Evolutionary conservation across 768 basidiomycete species (phyloP).

Genomic region (Termitomyces sp.): DNA sequence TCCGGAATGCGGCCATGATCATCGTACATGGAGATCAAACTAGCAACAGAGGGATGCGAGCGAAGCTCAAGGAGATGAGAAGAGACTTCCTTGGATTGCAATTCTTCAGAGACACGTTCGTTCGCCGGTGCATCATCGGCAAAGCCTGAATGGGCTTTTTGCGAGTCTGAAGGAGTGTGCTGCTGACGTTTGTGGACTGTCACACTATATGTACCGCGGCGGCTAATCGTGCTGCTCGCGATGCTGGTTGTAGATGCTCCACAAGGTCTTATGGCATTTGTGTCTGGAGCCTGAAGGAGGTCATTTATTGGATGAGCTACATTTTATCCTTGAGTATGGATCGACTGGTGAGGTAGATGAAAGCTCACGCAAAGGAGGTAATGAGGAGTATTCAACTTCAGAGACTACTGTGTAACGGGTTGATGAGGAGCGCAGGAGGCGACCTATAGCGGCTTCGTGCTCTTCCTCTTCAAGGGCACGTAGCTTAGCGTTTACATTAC

Average conservation of each 20-base stretch:
- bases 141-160: conserved; percentile 46
- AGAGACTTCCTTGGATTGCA: conserved; percentile 34
- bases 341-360: not conserved
- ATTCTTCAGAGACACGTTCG: conserved; percentile 19
- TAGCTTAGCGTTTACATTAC: conserved; percentile 17
- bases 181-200: conserved; percentile 61
- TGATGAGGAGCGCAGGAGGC: conserved; percentile 70
- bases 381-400: conserved; percentile 47
- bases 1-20: conserved; percentile 59
- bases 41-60: conserved; percentile 75
- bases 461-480: conserved; percentile 39
- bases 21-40: conserved; percentile 68
- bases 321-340: not conserved
- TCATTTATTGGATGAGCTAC: conserved; percentile 65
- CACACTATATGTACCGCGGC: conserved; percentile 63
- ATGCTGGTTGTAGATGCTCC: conserved; percentile 47
- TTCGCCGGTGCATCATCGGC: conserved; percentile 22
- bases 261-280: conserved; percentile 40
- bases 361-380: conserved; percentile 68
- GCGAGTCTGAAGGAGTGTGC: conserved; percentile 59
- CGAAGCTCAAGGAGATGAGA: conserved; percentile 54
- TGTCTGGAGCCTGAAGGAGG: conserved; percentile 38
- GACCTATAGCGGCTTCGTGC: conserved; percentile 39
- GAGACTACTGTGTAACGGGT: conserved; percentile 54
- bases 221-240: conserved; percentile 42